Conservation (phyloP, 768 basidiomycete genomes). For the Trametes cubensis region DNA sequence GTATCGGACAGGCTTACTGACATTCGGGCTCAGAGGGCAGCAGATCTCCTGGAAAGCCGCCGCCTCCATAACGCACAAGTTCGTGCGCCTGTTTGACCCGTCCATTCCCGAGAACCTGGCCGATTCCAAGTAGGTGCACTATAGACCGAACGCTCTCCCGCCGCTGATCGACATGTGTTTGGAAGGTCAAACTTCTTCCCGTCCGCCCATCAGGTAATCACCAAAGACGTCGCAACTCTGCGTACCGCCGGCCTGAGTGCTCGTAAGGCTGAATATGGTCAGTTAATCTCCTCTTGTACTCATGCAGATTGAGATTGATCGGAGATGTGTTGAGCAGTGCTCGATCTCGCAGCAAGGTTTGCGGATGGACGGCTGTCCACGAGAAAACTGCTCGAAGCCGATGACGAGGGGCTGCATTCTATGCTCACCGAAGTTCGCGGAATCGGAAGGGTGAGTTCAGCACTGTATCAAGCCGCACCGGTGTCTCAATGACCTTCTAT, state of each 20-base stretch:
- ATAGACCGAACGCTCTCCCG: not conserved
- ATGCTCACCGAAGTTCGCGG: slow-evolving; percentile 80
- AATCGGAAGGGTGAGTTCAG: slow-evolving; percentile 61
- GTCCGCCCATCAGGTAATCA: slow-evolving; percentile 65
- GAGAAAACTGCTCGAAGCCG: slow-evolving; percentile 65
- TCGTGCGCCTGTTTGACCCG: slow-evolving; percentile 74
- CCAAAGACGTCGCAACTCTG: slow-evolving; percentile 58
- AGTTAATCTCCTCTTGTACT: slow-evolving; percentile 24
- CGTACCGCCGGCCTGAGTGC: slow-evolving; percentile 76
- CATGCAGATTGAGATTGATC: not conserved
- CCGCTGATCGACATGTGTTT: slow-evolving; percentile 13
- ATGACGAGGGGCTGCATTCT: slow-evolving; percentile 75
- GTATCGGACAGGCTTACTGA: not conserved
- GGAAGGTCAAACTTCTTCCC: slow-evolving; percentile 56
- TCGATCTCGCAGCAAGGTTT: slow-evolving; percentile 79
- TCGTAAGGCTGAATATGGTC: slow-evolving; percentile 91
- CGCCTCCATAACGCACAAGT: slow-evolving; percentile 77
- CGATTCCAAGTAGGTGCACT: slow-evolving; percentile 33
- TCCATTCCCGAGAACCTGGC: slow-evolving; percentile 68
- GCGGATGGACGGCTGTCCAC: slow-evolving; percentile 79
- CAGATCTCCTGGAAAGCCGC: slow-evolving; percentile 91
- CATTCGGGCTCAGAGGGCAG: slow-evolving; percentile 53
- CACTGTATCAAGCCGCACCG: not conserved
- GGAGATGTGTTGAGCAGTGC: slow-evolving; percentile 47
- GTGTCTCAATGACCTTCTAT: not conserved